Base-by-base conservation (phyloP, 495 filamentous ascomycete species). In the Penicillium antarcticum region DNA sequence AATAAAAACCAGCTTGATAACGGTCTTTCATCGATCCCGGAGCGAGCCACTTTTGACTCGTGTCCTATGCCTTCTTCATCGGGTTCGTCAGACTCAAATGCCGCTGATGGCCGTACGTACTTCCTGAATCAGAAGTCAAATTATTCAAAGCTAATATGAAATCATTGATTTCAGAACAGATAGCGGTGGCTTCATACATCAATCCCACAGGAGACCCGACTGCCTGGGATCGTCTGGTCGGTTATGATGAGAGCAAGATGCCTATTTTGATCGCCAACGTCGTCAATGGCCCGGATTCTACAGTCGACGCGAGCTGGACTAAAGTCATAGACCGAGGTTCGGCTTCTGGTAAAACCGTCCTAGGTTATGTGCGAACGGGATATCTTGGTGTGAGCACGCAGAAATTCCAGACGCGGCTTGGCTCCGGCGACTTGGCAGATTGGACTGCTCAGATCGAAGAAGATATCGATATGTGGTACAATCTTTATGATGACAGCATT, bases 291-390 rank as follows among this genome's bases (percentile, higher is more conserved):
- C 60, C 56, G 0, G 56, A 57, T 39, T 51, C 40, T 1, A 38
- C 45, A n/a, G 48, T 57, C 4, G 31, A 63, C 13, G 6, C 21
- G 2, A n/a, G 13, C 29, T 63, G 53, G 60, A n/a, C 35, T 1
- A 16, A 33, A 0, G 51, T 60, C 0, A 60, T 63, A 6, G 12
- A 55, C 2, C 60, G 40, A 23, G 60, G 44, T 41, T 48, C 43
- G 2, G 8, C 14, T 32, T 35, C 40, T 2, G 51, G 51, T 5
- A 59, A 63, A 46, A 51, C 14, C 3, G 37, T 63, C 5, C 53
- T 63, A 6, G 60, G 60, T 39, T 63, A 63, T 29, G 53, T 63
- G 3, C 46, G 60, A 18, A 59, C 60, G 0, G 60, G 60, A n/a
- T 63, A 63, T 11, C 51, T 63, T 10, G 60, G 60, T 6, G 43